phyloP scores from a whole-genome alignment of 768 basidiomycete species.

The Boletus subparvulus region DNA sequence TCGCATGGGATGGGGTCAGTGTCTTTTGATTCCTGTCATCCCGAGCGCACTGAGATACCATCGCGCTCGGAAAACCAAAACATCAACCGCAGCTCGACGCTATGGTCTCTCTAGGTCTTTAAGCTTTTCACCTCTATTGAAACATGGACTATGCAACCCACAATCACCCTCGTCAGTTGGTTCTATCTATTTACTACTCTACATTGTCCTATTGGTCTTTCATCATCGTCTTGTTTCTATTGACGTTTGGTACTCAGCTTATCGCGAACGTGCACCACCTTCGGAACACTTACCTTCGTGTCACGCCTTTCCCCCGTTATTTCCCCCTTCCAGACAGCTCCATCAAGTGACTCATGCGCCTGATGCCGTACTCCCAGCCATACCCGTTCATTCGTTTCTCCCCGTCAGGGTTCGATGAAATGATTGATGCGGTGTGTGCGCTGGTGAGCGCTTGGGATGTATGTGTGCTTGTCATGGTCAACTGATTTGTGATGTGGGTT shows the following conservation, averaged over 20 bases:
- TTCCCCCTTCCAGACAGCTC: background rate
- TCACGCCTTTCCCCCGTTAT: background rate
- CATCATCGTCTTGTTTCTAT: slow-evolving; percentile 10
- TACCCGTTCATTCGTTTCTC: slow-evolving; percentile 39
- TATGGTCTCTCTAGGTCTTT: slow-evolving; percentile 9
- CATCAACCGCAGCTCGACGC: slow-evolving; percentile 3
- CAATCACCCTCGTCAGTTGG: slow-evolving; percentile 13
- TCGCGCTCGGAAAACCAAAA: slow-evolving; percentile 19
- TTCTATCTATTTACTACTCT: slow-evolving; percentile 30
- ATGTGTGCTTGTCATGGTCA: slow-evolving; percentile 3
- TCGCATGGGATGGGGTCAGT: slow-evolving; percentile 31
- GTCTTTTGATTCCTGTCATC: slow-evolving; percentile 21
- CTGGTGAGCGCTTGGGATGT: slow-evolving; percentile 46
- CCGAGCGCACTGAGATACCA: slow-evolving; percentile 3
- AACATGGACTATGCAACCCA: slow-evolving; percentile 20
- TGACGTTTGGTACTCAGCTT: background rate
- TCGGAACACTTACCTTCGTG: background rate
- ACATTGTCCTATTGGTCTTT: slow-evolving; percentile 24
- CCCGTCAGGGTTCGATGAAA: slow-evolving; percentile 49
- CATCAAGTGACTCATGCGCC: slow-evolving; percentile 14
- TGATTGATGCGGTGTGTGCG: slow-evolving; percentile 24
- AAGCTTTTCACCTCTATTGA: slow-evolving; percentile 15
- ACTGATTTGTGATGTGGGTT: background rate
- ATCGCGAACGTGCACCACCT: background rate
- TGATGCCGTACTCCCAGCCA: slow-evolving; percentile 25